Evolutionary conservation across 2,329 filamentous ascomycete species (phyloP).

Genomic region (Didymella pomorum): DNA sequence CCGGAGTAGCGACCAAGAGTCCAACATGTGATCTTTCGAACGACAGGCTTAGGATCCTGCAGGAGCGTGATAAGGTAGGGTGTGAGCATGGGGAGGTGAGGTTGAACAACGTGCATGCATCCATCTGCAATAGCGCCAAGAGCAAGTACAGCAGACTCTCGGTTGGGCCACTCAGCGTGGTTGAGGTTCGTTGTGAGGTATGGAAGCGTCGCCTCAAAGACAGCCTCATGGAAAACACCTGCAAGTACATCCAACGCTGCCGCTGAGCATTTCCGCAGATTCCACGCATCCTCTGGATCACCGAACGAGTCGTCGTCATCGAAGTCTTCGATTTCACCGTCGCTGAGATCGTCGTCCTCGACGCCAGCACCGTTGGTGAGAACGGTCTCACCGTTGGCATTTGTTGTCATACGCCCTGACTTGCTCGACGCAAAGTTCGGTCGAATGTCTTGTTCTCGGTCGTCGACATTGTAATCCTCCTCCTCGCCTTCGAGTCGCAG

Average conservation of each 20-base stretch:
- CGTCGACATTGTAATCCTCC: slow-evolving; percentile 89
- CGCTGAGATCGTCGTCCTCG: slow-evolving; percentile 73
- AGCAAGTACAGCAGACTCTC: slow-evolving; percentile 92
- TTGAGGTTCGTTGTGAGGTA: slow-evolving; percentile 90
- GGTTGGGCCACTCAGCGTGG: slow-evolving; percentile 87
- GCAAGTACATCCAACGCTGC: slow-evolving; percentile 95
- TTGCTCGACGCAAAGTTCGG: slow-evolving; percentile 84
- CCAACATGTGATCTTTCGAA: slow-evolving; percentile 98
- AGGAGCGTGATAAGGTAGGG: slow-evolving; percentile 89
- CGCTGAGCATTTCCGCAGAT: slow-evolving; percentile 93
- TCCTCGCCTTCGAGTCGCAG: slow-evolving; percentile 78
- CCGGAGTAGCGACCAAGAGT: slow-evolving; percentile 90
- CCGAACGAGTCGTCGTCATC: slow-evolving; percentile 74
- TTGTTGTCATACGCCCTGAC: slow-evolving; percentile 65
- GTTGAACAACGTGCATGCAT: slow-evolving; percentile 87
- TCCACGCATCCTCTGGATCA: slow-evolving; percentile 93
- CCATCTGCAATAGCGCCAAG: slow-evolving; percentile 95
- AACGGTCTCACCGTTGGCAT: slow-evolving; percentile 52
- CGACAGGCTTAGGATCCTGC: slow-evolving; percentile 84
- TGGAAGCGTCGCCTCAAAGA: slow-evolving; percentile 91
- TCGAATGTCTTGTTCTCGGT: slow-evolving; percentile 88
- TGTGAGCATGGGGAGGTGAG: slow-evolving; percentile 88
- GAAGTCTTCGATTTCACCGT: slow-evolving; percentile 82
- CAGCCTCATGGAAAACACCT: slow-evolving; percentile 83
- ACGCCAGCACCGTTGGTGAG: slow-evolving; percentile 57